Evolutionary conservation across 1,284 basidiomycete genomes (phyloP).

Genomic region (Trichosporon sp.): DNA sequence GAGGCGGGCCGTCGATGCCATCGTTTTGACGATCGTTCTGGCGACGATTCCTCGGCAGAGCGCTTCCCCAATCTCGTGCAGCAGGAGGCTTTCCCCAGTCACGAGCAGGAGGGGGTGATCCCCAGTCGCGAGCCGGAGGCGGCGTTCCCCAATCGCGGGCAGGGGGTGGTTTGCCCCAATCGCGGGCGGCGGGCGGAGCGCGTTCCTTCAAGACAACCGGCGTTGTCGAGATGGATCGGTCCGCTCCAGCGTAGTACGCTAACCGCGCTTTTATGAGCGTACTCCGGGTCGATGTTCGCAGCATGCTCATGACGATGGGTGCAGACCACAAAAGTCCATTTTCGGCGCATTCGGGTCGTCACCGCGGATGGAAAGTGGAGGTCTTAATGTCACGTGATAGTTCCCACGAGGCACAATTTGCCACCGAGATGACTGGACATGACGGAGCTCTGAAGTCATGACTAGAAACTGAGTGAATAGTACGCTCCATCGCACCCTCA

Average conservation of each 20-base stretch:
- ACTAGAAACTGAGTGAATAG: neutral
- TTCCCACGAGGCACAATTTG: slow-evolving; percentile 14
- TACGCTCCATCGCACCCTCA: slow-evolving; percentile 7
- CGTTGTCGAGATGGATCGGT: neutral
- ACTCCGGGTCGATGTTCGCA: slow-evolving; percentile 16
- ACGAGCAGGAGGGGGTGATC: neutral
- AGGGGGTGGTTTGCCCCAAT: neutral
- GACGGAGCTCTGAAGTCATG: slow-evolving; percentile 15
- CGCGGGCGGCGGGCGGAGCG: neutral
- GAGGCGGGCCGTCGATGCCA: neutral
- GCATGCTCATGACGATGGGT: slow-evolving; percentile 21
- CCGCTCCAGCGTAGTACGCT: neutral
- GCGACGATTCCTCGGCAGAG: neutral
- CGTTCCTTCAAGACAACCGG: neutral
- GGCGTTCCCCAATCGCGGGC: slow-evolving; percentile 4
- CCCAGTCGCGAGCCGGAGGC: neutral
- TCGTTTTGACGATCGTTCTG: neutral
- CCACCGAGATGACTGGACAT: slow-evolving; percentile 17
- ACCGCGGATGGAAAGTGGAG: neutral
- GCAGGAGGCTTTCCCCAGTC: neutral
- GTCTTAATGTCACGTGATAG: neutral
- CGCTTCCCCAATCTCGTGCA: too few species aligned
- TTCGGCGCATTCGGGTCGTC: slow-evolving; percentile 8
- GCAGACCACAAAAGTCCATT: neutral
- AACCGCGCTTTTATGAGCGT: slow-evolving; percentile 10